phyloP scores from a whole-genome alignment of 2,329 filamentous ascomycete genomes.

The Neonectria sp. region DNA sequence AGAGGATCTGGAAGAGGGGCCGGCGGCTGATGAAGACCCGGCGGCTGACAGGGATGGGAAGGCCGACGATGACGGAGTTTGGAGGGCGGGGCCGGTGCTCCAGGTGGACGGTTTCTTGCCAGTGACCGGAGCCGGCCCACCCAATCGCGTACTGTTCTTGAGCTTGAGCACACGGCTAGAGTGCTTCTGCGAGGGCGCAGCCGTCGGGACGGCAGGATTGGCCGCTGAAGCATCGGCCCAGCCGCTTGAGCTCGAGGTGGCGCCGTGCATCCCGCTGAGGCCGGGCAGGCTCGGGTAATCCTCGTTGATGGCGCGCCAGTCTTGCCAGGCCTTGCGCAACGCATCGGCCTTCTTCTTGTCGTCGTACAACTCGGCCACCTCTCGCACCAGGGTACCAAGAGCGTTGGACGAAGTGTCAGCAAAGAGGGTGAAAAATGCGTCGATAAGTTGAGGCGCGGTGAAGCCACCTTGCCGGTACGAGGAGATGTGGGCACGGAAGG shows the following conservation, averaged over 20 bases:
- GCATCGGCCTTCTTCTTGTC: slow-evolving; percentile 80
- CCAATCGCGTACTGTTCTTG: slow-evolving; percentile 70
- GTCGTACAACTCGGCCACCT: slow-evolving; percentile 94
- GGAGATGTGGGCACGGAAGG: slow-evolving; percentile 86
- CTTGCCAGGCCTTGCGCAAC: slow-evolving; percentile 89
- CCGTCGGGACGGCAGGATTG: slow-evolving; percentile 64
- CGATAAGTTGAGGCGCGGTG: slow-evolving; percentile 83
- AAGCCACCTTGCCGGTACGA: slow-evolving; percentile 80
- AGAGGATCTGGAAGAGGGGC: slow-evolving; percentile 45
- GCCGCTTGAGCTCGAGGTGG: slow-evolving; percentile 68
- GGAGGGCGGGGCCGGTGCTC: slow-evolving; percentile 37
- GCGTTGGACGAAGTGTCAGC: slow-evolving; percentile 82
- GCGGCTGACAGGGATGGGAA: slow-evolving; percentile 61
- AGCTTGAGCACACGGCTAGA: slow-evolving; percentile 71
- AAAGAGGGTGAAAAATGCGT: slow-evolving; percentile 90
- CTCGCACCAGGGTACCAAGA: slow-evolving; percentile 89
- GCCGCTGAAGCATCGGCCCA: slow-evolving; percentile 73
- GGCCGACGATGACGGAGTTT: slow-evolving; percentile 52
- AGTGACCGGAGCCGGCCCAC: slow-evolving; percentile 51
- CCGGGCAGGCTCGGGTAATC: slow-evolving; percentile 93
- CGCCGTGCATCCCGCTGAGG: slow-evolving; percentile 77
- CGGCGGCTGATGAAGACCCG: slow-evolving; percentile 43
- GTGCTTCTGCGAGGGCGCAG: slow-evolving; percentile 62
- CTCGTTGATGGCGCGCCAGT: slow-evolving; percentile 96
- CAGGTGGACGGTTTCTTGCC: slow-evolving; percentile 39